Evolutionary conservation across 208 protist species (phyloP).

Genomic region (Leishmania aethiopica): DNA sequence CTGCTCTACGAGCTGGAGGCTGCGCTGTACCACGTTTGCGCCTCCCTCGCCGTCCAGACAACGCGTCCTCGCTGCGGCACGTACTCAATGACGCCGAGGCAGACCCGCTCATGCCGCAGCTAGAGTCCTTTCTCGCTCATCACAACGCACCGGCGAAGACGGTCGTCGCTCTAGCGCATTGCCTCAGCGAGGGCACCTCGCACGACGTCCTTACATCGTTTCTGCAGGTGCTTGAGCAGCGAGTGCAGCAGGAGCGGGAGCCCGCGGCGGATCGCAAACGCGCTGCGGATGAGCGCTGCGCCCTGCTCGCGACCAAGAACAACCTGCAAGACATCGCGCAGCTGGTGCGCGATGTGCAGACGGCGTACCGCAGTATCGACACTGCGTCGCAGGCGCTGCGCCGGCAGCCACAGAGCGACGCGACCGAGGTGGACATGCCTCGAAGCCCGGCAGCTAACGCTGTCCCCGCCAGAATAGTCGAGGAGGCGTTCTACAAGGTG

Average conservation of each 20-base stretch:
- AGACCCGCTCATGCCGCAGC: slow-evolving; percentile 30
- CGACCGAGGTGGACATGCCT: slow-evolving; percentile 13
- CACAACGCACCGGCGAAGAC: slow-evolving; percentile 42
- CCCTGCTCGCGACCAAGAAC: slow-evolving; percentile 50
- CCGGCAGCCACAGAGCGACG: slow-evolving; percentile 24
- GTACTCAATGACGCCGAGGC: slow-evolving; percentile 40
- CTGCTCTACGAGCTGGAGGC: slow-evolving; percentile 52
- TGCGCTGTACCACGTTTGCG: slow-evolving; percentile 45
- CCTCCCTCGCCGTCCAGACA: slow-evolving; percentile 41
- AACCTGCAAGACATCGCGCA: slow-evolving; percentile 47
- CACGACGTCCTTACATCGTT: slow-evolving; percentile 27
- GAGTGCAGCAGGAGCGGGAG: slow-evolving; percentile 33
- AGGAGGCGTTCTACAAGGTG: slow-evolving; percentile 54
- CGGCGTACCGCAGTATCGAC: slow-evolving; percentile 47
- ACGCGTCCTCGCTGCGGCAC: slow-evolving; percentile 22
- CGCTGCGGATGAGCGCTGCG: slow-evolving; percentile 30
- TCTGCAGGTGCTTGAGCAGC: slow-evolving; percentile 39
- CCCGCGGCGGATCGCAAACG: slow-evolving; percentile 25
- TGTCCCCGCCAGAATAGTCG: slow-evolving; percentile 33
- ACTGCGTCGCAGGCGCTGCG: slow-evolving; percentile 33
- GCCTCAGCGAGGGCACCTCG: slow-evolving; percentile 55
- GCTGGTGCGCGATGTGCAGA: slow-evolving; percentile 32
- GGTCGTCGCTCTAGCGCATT: slow-evolving; percentile 44
- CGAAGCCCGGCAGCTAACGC: slow-evolving; percentile 27
- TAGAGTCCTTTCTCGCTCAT: slow-evolving; percentile 51